phyloP scores from a whole-genome alignment of 2,329 filamentous ascomycete species.

The Alternaria hordeiaustralica region DNA sequence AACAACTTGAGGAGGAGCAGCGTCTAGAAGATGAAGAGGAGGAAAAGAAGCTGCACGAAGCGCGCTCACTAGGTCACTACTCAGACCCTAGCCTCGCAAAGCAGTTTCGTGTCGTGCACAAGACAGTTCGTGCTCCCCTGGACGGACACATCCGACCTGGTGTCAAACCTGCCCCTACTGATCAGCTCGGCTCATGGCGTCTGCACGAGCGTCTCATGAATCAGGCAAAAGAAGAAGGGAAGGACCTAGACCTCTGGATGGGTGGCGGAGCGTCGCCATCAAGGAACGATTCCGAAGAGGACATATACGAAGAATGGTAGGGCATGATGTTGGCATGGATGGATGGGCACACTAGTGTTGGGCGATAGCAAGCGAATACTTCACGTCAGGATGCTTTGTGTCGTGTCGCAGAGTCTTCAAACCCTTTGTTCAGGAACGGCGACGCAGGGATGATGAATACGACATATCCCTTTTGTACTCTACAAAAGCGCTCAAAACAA shows the following conservation, averaged over 20 bases:
- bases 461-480: neutral
- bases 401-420: neutral
- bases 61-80: neutral
- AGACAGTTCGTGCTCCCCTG: neutral
- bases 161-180: neutral
- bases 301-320: neutral
- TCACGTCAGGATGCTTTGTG: neutral
- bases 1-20: neutral
- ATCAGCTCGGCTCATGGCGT: neutral
- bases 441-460: neutral
- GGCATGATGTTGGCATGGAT: neutral
- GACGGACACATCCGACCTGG: neutral
- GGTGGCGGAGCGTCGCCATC: neutral
- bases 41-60: neutral
- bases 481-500: neutral
- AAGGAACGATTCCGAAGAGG: no score
- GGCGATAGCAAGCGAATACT: no score
- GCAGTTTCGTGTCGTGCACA: neutral
- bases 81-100: neutral
- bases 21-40: neutral
- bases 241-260: neutral
- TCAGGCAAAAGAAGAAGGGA: neutral
- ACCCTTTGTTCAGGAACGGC: neutral
- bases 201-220: neutral
- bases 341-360: no score